phyloP scores from a whole-genome alignment of 2,329 filamentous ascomycete species.

The Alternaria sp. region DNA sequence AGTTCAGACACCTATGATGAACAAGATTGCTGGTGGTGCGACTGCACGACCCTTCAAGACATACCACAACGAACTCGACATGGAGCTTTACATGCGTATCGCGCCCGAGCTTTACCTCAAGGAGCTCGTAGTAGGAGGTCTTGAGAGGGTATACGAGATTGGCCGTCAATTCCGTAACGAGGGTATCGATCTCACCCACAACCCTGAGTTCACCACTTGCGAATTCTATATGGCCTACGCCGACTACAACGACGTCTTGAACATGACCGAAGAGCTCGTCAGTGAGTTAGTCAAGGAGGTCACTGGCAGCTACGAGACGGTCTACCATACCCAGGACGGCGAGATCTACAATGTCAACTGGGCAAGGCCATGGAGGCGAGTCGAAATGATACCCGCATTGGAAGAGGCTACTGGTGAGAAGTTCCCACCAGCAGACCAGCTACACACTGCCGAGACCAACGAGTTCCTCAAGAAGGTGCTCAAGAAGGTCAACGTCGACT shows the following conservation, averaged over 20 bases:
- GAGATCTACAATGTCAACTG: slow-evolving; percentile 94
- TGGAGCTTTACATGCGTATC: slow-evolving; percentile 94
- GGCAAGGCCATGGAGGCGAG: slow-evolving; percentile 90
- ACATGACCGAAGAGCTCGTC: slow-evolving; percentile 91
- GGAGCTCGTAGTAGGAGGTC: slow-evolving; percentile 91
- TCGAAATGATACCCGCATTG: slow-evolving; percentile 95
- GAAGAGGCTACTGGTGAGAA: slow-evolving; percentile 91
- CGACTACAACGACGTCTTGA: slow-evolving; percentile 82
- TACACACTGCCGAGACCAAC: slow-evolving; percentile 89
- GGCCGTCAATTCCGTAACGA: slow-evolving; percentile 97
- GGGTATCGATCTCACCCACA: slow-evolving; percentile 91
- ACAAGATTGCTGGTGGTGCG: slow-evolving; percentile 92
- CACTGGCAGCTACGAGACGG: slow-evolving; percentile 84
- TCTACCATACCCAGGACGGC: slow-evolving; percentile 85
- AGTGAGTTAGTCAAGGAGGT: slow-evolving; percentile 88
- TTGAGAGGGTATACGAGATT: slow-evolving; percentile 95
- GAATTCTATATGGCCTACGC: slow-evolving; percentile 89
- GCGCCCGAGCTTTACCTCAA: slow-evolving; percentile 97
- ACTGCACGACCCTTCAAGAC: slow-evolving; percentile 95
- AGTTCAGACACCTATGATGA: slow-evolving; percentile 96
- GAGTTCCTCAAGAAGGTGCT: slow-evolving; percentile 79
- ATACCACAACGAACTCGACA: slow-evolving; percentile 94
- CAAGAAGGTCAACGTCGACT: slow-evolving; percentile 90
- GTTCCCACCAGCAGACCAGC: slow-evolving; percentile 87
- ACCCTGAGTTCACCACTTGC: slow-evolving; percentile 96